Base-by-base conservation (phyloP, 108 stramenopile genomes). In the Nannochloropsis gaditana region DNA sequence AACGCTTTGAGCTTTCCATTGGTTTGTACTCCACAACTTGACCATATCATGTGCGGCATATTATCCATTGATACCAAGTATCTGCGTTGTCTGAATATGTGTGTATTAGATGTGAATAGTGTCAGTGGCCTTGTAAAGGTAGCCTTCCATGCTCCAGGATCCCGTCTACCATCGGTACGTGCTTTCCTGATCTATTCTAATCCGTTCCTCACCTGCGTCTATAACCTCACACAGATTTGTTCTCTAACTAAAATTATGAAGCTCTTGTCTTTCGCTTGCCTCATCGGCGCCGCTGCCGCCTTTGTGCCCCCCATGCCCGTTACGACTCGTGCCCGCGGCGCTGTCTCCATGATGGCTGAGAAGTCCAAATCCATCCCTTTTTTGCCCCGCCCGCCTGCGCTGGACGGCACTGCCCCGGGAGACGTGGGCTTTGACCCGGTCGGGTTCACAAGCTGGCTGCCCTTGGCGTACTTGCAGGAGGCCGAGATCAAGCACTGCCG, bases 401-500 rank as follows among this genome's bases (percentile, higher is more conserved):
- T 82, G 43, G 82, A 82, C 42, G 82, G 82, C 43, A n/a, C 82
- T 5, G 17, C 44, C 15, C 43, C 44, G 11, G 43, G 82, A 9
- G 96, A 96, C 89, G 94, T 92, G 44, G 96, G 93, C 19, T 97
- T 97, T 90, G 96, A 97, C 91, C 96, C 96, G 80, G 90, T 97
- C 83, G 93, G 96, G 79, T 92, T 97, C 91, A 92, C 94, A 44
- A 94, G 93, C 89, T 95, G 91, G 82, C 84, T 94, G 85, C 94
- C 94, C 84, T 91, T 96, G 84, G 95, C 96, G 89, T 96, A 93
- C 91, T 92, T 97, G 85, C 94, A 96, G 47, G 96, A 96, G 91
- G 90, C 97, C 80, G 97, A 97, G 92, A 83, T 97, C 79, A 97
- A 97, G 93, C 96, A 97, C 90, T 94, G 97, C 43, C 96, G 97